phyloP scores from a whole-genome alignment of 495 filamentous ascomycete species.

The Hypoxylon lenormandii region DNA sequence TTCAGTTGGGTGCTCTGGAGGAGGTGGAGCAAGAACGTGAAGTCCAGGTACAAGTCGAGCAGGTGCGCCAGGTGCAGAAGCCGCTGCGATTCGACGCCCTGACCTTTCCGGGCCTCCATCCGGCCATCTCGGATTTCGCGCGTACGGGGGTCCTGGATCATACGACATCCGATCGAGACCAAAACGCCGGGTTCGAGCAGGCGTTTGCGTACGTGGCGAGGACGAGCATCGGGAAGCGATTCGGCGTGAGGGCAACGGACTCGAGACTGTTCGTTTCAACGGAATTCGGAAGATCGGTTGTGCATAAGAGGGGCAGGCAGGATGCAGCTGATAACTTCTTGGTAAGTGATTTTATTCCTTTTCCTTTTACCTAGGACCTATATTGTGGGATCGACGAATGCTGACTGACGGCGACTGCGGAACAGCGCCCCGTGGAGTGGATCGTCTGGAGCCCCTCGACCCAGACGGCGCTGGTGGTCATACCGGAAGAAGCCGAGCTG shows the following conservation, averaged over 20 bases:
- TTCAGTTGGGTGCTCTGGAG: slow-evolving; percentile 49
- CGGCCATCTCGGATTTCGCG: slow-evolving; percentile 42
- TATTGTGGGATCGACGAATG: too few species aligned
- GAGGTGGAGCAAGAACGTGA: slow-evolving; percentile 68
- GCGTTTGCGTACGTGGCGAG: slow-evolving; percentile 47
- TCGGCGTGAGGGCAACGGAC: slow-evolving; percentile 33
- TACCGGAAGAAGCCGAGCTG: slow-evolving; percentile 67
- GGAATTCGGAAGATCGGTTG: slow-evolving; percentile 52
- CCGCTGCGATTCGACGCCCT: slow-evolving; percentile 43
- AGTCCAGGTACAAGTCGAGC: slow-evolving; percentile 62
- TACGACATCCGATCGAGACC: background rate
- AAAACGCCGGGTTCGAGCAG: slow-evolving; percentile 36
- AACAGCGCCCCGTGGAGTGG: slow-evolving; percentile 57
- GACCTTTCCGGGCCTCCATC: slow-evolving; percentile 52
- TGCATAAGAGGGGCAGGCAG: slow-evolving; percentile 6
- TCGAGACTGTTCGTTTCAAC: slow-evolving; percentile 53
- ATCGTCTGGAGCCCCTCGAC: slow-evolving; percentile 51
- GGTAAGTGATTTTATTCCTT: slow-evolving; percentile 31
- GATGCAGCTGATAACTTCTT: slow-evolving; percentile 48
- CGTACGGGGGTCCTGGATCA: slow-evolving; percentile 38
- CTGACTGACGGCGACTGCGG: slow-evolving; percentile 22
- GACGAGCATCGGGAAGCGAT: slow-evolving; percentile 46
- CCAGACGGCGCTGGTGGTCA: slow-evolving; percentile 63
- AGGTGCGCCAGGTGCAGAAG: slow-evolving; percentile 62
- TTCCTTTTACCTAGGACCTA: background rate